Evolutionary conservation across 1,284 basidiomycete genomes (phyloP), one percentile per base, ranked within the genome.

Genomic region (Ustilago trichophora): DNA sequence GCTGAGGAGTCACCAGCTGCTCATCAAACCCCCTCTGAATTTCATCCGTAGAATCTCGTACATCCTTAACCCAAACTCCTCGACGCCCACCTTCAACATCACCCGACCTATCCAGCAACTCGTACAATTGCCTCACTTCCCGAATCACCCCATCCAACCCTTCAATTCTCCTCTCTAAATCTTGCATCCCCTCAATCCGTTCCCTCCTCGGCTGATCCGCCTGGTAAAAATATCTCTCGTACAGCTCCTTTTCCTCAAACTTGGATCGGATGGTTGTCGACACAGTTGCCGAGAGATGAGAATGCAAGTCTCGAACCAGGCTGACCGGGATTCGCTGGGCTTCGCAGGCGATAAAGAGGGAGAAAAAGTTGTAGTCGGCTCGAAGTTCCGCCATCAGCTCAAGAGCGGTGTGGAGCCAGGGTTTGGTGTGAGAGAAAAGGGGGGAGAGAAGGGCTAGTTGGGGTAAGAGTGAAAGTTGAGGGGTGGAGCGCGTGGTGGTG

Each of bases 311-410:
- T n/a, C 36, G n/a, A 36, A 62, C 35, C 15, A 49, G 29, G n/a
- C 15, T 34, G 3, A 48, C 35, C 3, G 46, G 58, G 6, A 54
- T 35, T 0, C 25, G 35, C 8, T 36, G 42, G 6, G 36, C 37
- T 16, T 54, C 40, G 3, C 48, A 18, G 1, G 51, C 46, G 9
- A 54, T 46, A 8, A 42, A 21, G 11, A 54, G 51, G 0, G 46
- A 40, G 37, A 62, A 45, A 26, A 54, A 54, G 51, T 54, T 54
- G 27, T 45, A 62, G 33, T 50, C 46, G 41, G 19, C 46, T 9
- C 58, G 51, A 6, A 62, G 46, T 6, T 45, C n/a, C 13, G 51
- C 58, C 58, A 62, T 54, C 1, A 54, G 46, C 19, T 31, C 18
- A n/a, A 62, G 36, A n/a, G 46, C 46, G 22, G 34, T 29, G 10